Evolutionary conservation across 2,329 filamentous ascomycete species (phyloP).

Genomic region (Aspergillus pseudonomiae): DNA sequence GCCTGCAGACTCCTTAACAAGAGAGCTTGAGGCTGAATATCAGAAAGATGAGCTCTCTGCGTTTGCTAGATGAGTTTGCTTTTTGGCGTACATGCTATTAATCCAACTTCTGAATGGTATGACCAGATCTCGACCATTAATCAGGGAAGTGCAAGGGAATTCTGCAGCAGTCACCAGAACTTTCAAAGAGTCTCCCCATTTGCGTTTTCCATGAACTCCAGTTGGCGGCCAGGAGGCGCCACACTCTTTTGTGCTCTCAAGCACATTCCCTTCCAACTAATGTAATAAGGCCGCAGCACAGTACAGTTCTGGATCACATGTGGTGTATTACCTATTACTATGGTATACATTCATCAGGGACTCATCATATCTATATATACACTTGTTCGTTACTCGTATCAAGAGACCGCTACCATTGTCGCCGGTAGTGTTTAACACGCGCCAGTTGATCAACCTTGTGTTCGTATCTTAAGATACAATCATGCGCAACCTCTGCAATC

Average conservation of each 20-base stretch:
- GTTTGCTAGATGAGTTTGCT: slow-evolving; percentile 11
- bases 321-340: neutral
- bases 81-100: neutral
- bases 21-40: slow-evolving; percentile 30
- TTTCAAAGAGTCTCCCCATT: neutral
- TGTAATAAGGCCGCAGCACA: neutral
- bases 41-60: slow-evolving; percentile 24
- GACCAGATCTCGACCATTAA: neutral
- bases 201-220: neutral
- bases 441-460: neutral
- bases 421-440: neutral
- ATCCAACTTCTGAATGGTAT: neutral
- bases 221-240: neutral
- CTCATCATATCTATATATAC: neutral
- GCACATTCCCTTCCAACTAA: neutral
- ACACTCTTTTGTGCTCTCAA: neutral
- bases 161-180: neutral
- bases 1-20: slow-evolving; percentile 26
- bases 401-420: neutral
- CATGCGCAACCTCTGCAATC: neutral
- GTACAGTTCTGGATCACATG: neutral
- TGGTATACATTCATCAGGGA: neutral
- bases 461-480: neutral
- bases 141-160: neutral
- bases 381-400: neutral